Evolutionary conservation across 2,329 filamentous ascomycete species (phyloP).

Genomic region (Ilyonectria destructans): DNA sequence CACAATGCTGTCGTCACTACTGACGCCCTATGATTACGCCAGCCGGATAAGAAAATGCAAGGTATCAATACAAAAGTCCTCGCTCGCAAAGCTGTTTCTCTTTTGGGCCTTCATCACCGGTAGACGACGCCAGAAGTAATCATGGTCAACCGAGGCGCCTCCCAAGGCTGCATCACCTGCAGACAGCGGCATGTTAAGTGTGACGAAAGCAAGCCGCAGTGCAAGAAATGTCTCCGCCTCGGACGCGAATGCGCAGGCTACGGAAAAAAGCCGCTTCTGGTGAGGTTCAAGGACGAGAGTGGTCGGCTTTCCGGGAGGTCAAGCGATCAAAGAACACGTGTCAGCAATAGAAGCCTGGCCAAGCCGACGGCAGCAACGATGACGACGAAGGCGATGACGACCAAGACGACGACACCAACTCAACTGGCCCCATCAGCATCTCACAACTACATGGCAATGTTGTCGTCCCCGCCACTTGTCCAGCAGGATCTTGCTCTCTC

Average conservation of each 20-base stretch:
- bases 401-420: background rate
- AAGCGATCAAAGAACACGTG: background rate
- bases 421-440: background rate
- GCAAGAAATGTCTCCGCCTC: slow-evolving; percentile 31
- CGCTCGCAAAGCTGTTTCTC: slow-evolving; percentile 16
- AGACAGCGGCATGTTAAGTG: slow-evolving; percentile 36
- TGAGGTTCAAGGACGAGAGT: slow-evolving; percentile 36
- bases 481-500: slow-evolving; percentile 27
- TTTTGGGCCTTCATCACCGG: slow-evolving; percentile 2
- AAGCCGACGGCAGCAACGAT: slow-evolving; percentile 3
- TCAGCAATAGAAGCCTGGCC: slow-evolving; percentile 3
- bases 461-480: background rate
- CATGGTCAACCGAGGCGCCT: slow-evolving; percentile 41
- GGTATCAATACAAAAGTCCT: background rate
- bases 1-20: background rate
- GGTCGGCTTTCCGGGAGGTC: background rate
- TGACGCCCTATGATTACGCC: background rate
- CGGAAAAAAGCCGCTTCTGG: background rate
- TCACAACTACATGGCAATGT: background rate
- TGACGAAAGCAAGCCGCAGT: slow-evolving; percentile 35
- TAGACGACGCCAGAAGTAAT: slow-evolving; percentile 1
- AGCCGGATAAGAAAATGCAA: background rate
- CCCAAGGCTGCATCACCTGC: slow-evolving; percentile 38
- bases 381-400: background rate
- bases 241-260: slow-evolving; percentile 36